Evolutionary conservation across 495 filamentous ascomycete genomes (phyloP), one percentile per base, ranked within the genome.

Genomic region (Bacidia rubella): DNA sequence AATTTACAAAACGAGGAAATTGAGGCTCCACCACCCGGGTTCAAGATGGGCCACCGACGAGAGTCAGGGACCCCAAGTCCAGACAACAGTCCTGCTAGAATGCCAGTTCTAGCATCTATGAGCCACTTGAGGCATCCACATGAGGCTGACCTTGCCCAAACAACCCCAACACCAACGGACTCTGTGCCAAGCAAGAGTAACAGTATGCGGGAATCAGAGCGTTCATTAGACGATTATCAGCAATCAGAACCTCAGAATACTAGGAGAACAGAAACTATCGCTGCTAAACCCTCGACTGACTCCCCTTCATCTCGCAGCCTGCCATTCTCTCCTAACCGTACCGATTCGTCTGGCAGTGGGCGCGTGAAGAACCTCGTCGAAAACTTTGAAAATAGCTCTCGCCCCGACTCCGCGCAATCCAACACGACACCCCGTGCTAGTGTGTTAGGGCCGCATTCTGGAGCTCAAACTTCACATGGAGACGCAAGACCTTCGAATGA

Each of bases 41-140:
- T 80, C 57, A 73, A 73, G 39, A 70, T 72, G 15, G 76, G 79
- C 22, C 76, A 83, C 60, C 75, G 81, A 24, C 70, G 79, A 19
- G 72, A 81, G 58, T 58, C 83, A 55, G 78, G 78, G 57, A 70
- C 80, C 17, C 82, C 82, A 11, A 78, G 72, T 53, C 70, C 75
- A 1, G 74, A 70, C 21, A 80, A 82, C 57, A 81, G 78, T 54
- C 81, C 82, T 29, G 80, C 80, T 4, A 72, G 74, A 44, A 72
- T 66, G 5, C 80, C 82, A 0, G 67, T 67, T 3, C 54, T 83
- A 20, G 74, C 68, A 32, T 64, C 70, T 51, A 66, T 63, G 40
- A 59, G 69, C 9, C 53, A 55, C 15, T 26, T 66, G 29, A 58
- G 68, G 12, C 66, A 70, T 47, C 64, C 68, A 1, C 68, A 71